Conservation (phyloP, 495 filamentous ascomycete genomes). For the Neurospora hispaniola region DNA sequence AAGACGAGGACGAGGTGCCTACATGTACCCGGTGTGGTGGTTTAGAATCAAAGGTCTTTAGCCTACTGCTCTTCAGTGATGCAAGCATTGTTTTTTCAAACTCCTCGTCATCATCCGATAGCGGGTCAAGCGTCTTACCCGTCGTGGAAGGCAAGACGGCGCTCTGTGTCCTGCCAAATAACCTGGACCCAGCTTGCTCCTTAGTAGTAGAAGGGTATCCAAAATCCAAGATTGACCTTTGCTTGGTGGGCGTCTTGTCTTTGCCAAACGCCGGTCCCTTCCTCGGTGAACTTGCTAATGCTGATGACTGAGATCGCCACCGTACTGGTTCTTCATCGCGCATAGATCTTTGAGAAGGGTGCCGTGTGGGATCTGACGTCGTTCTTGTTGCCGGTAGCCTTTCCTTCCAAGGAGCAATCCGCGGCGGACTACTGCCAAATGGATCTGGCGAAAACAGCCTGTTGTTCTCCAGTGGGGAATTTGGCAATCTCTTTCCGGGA, state of each 20-base stretch:
- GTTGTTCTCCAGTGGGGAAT: not conserved
- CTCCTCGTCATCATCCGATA: slow-evolving; percentile 10
- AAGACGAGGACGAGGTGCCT: not conserved
- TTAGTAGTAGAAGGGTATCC: not conserved
- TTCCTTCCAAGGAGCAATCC: not conserved
- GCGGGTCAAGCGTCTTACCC: not conserved
- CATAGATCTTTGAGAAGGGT: not conserved
- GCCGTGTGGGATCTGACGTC: not conserved
- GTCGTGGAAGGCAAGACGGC: not conserved
- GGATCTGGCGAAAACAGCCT: slow-evolving; percentile 29
- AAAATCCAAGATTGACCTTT: slow-evolving; percentile 10
- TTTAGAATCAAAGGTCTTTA: not conserved
- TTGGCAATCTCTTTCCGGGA: slow-evolving; percentile 5
- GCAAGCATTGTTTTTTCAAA: not conserved
- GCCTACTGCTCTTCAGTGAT: not conserved
- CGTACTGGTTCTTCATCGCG: not conserved
- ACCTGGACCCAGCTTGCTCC: not conserved
- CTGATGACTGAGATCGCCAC: not conserved
- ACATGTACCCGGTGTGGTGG: not conserved
- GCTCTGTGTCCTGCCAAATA: not conserved
- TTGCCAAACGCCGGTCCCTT: slow-evolving; percentile 2
- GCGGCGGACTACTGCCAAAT: slow-evolving; percentile 6
- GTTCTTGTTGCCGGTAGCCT: not conserved
- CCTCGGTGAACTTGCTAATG: not conserved
- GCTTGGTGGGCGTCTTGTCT: not conserved